These are phyloP conservation scores for Saturnispora zaruensis DNA, from an alignment of 805 yeast genomes.

Conservation along the genomic window DNA sequence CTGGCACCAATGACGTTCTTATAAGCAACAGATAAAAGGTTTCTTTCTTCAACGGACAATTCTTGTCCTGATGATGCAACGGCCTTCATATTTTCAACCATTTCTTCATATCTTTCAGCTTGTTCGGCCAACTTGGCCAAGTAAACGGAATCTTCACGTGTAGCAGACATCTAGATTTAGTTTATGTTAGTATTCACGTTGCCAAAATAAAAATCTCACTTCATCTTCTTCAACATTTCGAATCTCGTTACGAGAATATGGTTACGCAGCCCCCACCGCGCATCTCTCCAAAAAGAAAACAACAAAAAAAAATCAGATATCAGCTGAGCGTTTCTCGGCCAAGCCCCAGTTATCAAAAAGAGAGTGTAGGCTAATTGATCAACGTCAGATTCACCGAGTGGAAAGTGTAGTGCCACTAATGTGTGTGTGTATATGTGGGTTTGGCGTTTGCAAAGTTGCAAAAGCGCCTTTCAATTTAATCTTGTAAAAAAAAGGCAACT, in stretches of 20 bases:
- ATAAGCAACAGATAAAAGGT: constrained; percentile 93
- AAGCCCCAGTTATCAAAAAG: not conserved
- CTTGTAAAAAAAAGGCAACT: too few species aligned
- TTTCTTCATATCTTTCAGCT: constrained; percentile 99
- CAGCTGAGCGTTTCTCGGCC: not conserved
- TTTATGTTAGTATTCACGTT: constrained; percentile 4
- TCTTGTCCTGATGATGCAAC: constrained; percentile 96
- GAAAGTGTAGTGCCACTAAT: too few species aligned
- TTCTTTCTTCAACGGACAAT: constrained; percentile 95
- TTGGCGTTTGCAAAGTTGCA: too few species aligned
- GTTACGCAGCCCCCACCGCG: constrained; percentile 7
- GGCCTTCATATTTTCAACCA: constrained; percentile 97
- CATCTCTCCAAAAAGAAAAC: not conserved
- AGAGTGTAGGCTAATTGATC: too few species aligned
- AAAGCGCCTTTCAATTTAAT: too few species aligned
- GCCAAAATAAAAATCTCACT: not conserved
- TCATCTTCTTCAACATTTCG: not conserved
- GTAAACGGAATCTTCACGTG: constrained; percentile 97
- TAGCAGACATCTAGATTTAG: constrained; percentile 47
- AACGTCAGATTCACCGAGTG: too few species aligned
- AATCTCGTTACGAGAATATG: constrained; percentile 2
- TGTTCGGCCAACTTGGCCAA: constrained; percentile 98
- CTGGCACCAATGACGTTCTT: constrained; percentile 98
- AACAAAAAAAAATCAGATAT: not conserved
- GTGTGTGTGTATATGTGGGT: too few species aligned